Evolutionary conservation across 2,329 filamentous ascomycete species (phyloP), one percentile per base, ranked within the genome.

Genomic region (Ascochyta clinopodiicola): DNA sequence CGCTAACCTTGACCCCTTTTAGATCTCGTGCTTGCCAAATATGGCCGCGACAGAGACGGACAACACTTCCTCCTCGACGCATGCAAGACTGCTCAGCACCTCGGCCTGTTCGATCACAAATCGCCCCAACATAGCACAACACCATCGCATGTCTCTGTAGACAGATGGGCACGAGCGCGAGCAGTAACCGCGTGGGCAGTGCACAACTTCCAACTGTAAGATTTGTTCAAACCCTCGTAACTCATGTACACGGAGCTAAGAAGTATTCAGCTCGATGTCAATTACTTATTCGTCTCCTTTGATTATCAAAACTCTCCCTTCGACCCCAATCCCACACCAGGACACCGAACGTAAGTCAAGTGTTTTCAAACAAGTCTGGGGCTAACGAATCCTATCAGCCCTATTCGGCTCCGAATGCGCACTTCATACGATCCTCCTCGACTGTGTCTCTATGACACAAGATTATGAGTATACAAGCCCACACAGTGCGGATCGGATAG

Each of bases 121-220:
- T 42, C 57, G 1, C 37, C 58, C 25, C 25, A 57, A 24, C 25
- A 44, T 15, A 46, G 17, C 27, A 40, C 51, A 21, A 63, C 55
- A 37, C 58, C 62, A 5, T 44, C 27, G 5, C 52, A 56, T n/a
- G 56, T 68, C 2, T 44, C 60, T 2, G 44, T 58, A 34, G 57
- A 60, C 4, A 64, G 54, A 48, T 71, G 66, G 68, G 59, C 60
- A 19, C 63, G 47, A 44, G 61, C 57, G 15, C 60, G 66, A 35
- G 62, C 66, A 1, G 64, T 68, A 0, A 70, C 69, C n/a, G 69
- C 68, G 0, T 73, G 70, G 70, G 58, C 61, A 5, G 36, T 70
- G 10, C 67, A 72, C 52, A 73, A 71, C 27, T 73, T 73, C 35
- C 70, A 73, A 57, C 51, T 72, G 70, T 71, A 54, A 47, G 67